Conservation (phyloP, 192 early-diverging fungal genomes). For the Gorgonomyces haynaldii region DNA sequence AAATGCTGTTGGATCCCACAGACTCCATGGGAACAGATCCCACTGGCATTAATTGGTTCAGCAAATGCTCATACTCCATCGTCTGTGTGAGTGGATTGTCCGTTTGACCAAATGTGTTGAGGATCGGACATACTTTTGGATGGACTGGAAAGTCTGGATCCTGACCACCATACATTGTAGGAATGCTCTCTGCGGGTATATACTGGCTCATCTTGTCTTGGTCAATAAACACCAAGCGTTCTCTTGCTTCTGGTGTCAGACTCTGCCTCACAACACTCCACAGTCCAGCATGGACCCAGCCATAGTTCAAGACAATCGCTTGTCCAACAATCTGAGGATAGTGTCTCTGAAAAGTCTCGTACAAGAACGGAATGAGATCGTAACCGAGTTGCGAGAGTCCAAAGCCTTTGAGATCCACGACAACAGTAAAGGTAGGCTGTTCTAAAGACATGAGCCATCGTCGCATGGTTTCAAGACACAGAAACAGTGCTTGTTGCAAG, state of each 20-base stretch:
- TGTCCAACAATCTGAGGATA: constrained; percentile 35
- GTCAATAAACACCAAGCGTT: constrained; percentile 26
- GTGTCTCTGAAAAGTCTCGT: constrained; percentile 27
- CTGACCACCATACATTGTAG: constrained; percentile 5
- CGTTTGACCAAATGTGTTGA: neutral
- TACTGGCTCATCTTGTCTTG: constrained; percentile 17
- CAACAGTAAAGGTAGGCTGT: constrained; percentile 15
- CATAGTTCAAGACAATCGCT: constrained; percentile 42
- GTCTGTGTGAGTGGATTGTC: too few relatives aligned
- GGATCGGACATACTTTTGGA: constrained; percentile 1
- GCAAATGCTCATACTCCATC: too few relatives aligned
- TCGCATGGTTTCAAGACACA: constrained; percentile 12
- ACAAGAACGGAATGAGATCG: constrained; percentile 32
- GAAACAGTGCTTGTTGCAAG: constrained; percentile 6
- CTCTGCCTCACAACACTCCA: constrained; percentile 32
- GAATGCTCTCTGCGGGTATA: constrained; percentile 18
- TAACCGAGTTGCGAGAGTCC: constrained; percentile 27
- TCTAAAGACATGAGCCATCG: constrained; percentile 11
- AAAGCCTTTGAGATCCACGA: constrained; percentile 34
- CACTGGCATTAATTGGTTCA: too few relatives aligned
- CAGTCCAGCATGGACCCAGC: constrained; percentile 42
- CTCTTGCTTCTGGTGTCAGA: constrained; percentile 28
- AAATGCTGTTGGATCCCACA: too few relatives aligned
- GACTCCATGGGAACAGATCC: too few relatives aligned
- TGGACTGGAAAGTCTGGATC: constrained; percentile 2